phyloP scores from a whole-genome alignment of 208 protist genomes.

The Trypanosoma cruzi region DNA sequence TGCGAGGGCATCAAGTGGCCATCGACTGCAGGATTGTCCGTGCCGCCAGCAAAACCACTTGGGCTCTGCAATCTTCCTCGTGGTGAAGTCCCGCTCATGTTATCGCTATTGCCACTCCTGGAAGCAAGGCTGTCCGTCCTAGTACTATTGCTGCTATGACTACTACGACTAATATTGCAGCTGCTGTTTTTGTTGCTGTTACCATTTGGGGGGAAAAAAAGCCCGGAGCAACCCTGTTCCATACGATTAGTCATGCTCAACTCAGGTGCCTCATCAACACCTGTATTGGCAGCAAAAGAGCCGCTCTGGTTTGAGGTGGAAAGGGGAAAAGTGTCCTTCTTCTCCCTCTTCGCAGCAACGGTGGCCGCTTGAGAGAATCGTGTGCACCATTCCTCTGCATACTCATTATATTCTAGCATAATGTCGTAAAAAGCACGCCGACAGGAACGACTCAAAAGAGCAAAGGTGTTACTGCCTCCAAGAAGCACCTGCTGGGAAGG shows the following conservation, averaged over 20 bases:
- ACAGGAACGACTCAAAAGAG: conserved; percentile 5
- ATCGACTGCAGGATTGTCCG: neutral
- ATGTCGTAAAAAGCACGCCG: conserved; percentile 32
- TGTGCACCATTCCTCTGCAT: conserved; percentile 16
- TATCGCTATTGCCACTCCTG: neutral
- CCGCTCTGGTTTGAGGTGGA: conserved; percentile 9
- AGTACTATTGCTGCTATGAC: conserved; percentile 10
- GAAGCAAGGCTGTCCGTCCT: neutral
- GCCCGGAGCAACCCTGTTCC: neutral
- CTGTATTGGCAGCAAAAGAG: conserved; percentile 1
- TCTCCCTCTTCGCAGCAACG: neutral
- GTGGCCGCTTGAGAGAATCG: conserved; percentile 1
- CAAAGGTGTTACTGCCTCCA: neutral
- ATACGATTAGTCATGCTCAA: neutral
- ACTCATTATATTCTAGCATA: conserved; percentile 34
- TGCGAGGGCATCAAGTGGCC: neutral
- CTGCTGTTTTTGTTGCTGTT: neutral
- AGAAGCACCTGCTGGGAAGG: conserved; percentile 5
- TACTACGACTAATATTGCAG: neutral
- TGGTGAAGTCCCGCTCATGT: neutral
- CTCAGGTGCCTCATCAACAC: neutral
- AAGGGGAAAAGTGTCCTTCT: neutral
- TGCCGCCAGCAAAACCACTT: neutral
- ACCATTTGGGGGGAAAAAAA: neutral
- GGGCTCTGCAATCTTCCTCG: neutral